Base-by-base conservation (phyloP, 345 rosid genomes). In the Cochlearia excelsa region DNA sequence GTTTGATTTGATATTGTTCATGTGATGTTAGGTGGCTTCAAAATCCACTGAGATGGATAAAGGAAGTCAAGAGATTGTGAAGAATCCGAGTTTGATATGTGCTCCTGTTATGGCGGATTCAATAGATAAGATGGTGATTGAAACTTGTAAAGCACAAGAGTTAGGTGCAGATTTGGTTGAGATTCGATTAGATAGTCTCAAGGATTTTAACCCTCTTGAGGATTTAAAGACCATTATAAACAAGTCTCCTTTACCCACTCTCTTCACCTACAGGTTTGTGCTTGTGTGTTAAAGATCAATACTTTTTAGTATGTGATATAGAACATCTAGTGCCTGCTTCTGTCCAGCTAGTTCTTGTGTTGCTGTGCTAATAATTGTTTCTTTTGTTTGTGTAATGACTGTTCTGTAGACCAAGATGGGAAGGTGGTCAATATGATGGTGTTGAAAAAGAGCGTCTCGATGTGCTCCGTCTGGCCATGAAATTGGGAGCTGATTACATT, bases 391-490 rank as follows among this genome's bases (percentile, higher is more conserved):
- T 47, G 3, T 74, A 4, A 26, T 29, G 62, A 6, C 7, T 61
- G 16, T 6, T 73, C 38, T 69, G 0, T 73, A 92, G 98, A 63
- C 97, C 97, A 46, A 82, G 59, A 59, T 88, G 98, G 98, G 98
- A 92, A 76, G 98, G 95, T 30, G 98, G 98, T 51, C 81, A 74
- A 23, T 88, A 92, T 66, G 95, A 75, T 45, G 98, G 95, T 47
- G 98, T 83, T 66, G 98, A 92, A 65, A 80, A 70, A 2, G 26
- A 78, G 68, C 69, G 97, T n/a, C 65, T 68, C 55, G 88, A 82
- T 57, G 86, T 74, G 10, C 93, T 88, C 59, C 80, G 74, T 40
- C 63, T 88, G 62, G 98, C 98, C 46, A 82, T 86, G 90, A 94
- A 88, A 65, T 47, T 88, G 44, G 98, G 97, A 72, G 98, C 98